Conservation (phyloP, 352 stramenopile species). For the Globisporangium nagaii region DNA sequence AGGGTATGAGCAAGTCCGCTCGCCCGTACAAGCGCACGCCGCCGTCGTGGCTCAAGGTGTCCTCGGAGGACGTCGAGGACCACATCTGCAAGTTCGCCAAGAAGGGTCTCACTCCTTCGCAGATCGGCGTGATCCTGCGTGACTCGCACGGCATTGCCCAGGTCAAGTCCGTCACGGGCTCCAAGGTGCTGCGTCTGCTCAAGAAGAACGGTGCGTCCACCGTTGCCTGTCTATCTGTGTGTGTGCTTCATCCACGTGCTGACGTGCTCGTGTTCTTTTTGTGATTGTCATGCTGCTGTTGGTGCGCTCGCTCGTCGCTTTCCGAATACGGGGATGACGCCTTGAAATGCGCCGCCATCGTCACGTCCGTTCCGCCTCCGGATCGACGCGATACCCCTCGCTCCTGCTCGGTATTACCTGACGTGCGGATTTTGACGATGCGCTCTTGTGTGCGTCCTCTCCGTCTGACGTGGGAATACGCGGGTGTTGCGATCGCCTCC, state of each 20-base stretch:
- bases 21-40: constrained; percentile 99
- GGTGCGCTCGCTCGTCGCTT: not conserved
- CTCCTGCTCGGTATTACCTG: constrained; percentile 78
- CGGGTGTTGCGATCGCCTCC: constrained; percentile 30
- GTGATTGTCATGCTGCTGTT: constrained; percentile 1
- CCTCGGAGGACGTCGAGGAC: constrained; percentile 95
- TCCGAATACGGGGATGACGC: not conserved
- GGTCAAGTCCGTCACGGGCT: constrained; percentile 97
- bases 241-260: constrained; percentile 7
- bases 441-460: constrained; percentile 29
- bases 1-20: constrained; percentile 99
- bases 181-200: constrained; percentile 99
- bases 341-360: not conserved
- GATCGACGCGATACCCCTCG: not conserved
- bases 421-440: constrained; percentile 58
- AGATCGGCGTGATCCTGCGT: constrained; percentile 99
- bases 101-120: constrained; percentile 95
- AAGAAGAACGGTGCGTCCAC: constrained; percentile 95
- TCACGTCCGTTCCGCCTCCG: not conserved
- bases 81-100: constrained; percentile 99
- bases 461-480: constrained; percentile 81
- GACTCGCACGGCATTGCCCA: constrained; percentile 99
- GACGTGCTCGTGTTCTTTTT: constrained; percentile 20
- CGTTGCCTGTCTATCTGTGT: constrained; percentile 1
- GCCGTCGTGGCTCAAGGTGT: constrained; percentile 98